Conservation (phyloP, 1,284 basidiomycete species). For the Ustilago curta region DNA sequence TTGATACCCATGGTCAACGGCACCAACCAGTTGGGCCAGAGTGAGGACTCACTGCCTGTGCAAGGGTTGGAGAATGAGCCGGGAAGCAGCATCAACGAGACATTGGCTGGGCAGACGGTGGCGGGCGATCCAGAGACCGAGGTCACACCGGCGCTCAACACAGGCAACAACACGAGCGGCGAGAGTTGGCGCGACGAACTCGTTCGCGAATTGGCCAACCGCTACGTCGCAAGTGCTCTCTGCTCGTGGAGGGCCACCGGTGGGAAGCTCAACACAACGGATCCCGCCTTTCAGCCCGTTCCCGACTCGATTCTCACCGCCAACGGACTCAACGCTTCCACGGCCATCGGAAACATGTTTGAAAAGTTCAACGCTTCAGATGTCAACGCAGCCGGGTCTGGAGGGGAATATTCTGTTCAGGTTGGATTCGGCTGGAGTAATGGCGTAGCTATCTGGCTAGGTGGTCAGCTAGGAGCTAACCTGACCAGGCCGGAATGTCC, state of each 20-base stretch:
- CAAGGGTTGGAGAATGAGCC: slow-evolving; percentile 73
- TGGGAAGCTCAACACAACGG: slow-evolving; percentile 79
- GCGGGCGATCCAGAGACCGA: slow-evolving; percentile 31
- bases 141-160: slow-evolving; percentile 76
- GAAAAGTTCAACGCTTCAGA: slow-evolving; percentile 80
- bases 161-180: slow-evolving; percentile 75
- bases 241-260: slow-evolving; percentile 83
- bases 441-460: slow-evolving; percentile 47
- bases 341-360: slow-evolving; percentile 72
- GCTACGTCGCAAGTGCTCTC: slow-evolving; percentile 83
- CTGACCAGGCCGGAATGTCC: slow-evolving; percentile 44
- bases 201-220: slow-evolving; percentile 80
- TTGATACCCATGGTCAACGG: slow-evolving; percentile 74
- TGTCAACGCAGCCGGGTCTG: slow-evolving; percentile 81
- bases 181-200: slow-evolving; percentile 79
- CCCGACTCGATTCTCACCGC: slow-evolving; percentile 24
- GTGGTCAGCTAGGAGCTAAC: slow-evolving; percentile 46
- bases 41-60: slow-evolving; percentile 77
- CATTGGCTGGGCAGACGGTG: slow-evolving; percentile 74
- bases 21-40: slow-evolving; percentile 77
- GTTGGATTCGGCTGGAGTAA: slow-evolving; percentile 68
- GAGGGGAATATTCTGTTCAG: slow-evolving; percentile 83
- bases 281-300: slow-evolving; percentile 73
- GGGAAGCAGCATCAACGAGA: slow-evolving; percentile 67
- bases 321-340: slow-evolving; percentile 58